phyloP scores from a whole-genome alignment of 148 eudicot species.

The Dianthus caryophyllus region DNA sequence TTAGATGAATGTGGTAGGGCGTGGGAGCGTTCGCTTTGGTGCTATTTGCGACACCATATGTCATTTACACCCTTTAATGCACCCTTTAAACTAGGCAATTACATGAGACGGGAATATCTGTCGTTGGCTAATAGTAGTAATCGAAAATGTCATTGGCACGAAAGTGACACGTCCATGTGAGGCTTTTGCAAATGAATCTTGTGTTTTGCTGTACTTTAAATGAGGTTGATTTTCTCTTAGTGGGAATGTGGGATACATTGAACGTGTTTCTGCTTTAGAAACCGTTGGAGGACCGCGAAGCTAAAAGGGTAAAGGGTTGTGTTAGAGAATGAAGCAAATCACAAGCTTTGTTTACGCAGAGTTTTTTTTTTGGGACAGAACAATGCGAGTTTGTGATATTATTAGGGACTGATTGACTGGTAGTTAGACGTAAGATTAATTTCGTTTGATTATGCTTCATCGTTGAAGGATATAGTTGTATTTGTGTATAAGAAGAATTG shows the following conservation, averaged over 20 bases:
- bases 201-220: neutral
- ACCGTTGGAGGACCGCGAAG: neutral
- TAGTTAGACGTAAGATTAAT: neutral
- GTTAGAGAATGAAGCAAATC: neutral
- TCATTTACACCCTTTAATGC: no score
- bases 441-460: neutral
- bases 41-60: no score
- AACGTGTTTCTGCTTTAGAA: no score
- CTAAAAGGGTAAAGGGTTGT: slow-evolving; percentile 1
- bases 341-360: no score
- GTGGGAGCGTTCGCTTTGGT: no score
- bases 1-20: neutral
- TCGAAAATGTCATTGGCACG: neutral
- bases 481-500: neutral
- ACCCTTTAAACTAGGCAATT: no score
- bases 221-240: neutral
- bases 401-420: neutral
- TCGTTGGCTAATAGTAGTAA: no score
- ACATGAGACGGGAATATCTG: no score
- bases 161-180: neutral
- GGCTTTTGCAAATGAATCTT: neutral
- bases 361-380: no score
- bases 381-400: neutral
- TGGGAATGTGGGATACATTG: no score
- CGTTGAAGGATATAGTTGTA: neutral